Base-by-base conservation (phyloP, 495 filamentous ascomycete species). In the Xylaria flabelliformis region DNA sequence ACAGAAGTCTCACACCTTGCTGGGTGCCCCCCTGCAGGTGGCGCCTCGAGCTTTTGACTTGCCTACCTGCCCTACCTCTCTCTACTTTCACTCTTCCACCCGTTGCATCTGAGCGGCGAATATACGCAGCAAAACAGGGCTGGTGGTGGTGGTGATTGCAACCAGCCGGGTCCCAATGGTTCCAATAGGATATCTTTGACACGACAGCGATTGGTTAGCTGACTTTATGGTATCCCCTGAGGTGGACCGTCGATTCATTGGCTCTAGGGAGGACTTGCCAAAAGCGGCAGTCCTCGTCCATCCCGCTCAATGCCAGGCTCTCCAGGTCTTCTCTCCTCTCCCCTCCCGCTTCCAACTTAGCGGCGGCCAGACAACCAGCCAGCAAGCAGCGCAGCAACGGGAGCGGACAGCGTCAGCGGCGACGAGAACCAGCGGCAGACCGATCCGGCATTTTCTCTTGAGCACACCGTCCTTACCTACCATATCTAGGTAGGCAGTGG, bases 201-300 rank as follows among this genome's bases (percentile, higher is more conserved):
- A 44, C 5, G 3, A 10, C n/a, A 44, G 48, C 48, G 65, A 56
- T 67, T 67, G 65, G 65, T 32, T 56, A 32, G 65, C 50, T 48
- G 26, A 51, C 8, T 42, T 24, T 41, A 44, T 56, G 48, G 50
- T 67, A 21, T 55, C 64, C 64, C 24, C 13, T 4, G 65, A 56
- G 50, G 65, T 67, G 65, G 65, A 67, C 21, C 65, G 65, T 56
- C 65, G 34, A 42, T 19, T 56, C 50, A 56, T 36, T 42, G 44
- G 50, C n/a, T 26, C 21, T 34, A 42, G 65, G 65, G 65, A 67
- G 50, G 50, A 67, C 65, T 67, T 67, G 64, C 65, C 65, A 8
- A 56, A 67, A 67, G 36, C 65, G 56, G 65, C 65, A 67, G 46
- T 26, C 64, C 32, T 32, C 44, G n/a, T 8, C 39, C 21, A 34